A percentile compares a stretch with the other conserved stretches of the same genome.
These are phyloP conservation scores for Galeopsis tetrahit DNA, from an alignment of 257 asterid species.

Conservation along the genomic window DNA sequence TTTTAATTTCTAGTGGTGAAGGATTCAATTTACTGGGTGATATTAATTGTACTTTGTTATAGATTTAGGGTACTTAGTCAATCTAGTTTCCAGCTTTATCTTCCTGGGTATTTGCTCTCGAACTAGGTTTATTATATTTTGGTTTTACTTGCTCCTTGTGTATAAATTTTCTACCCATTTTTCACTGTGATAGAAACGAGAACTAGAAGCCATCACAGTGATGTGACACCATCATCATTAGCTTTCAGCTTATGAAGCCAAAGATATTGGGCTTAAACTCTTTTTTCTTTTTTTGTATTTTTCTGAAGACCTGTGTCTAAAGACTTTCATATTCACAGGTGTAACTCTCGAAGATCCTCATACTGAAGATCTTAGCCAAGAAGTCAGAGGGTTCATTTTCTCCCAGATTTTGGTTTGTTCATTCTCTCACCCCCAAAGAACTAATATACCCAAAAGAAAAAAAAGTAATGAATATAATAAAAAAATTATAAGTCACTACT, in stretches of 20 bases:
- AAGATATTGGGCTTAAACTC: conserved; percentile 8
- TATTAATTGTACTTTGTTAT: background rate
- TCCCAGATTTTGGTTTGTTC: conserved; percentile 86
- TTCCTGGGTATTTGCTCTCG: background rate
- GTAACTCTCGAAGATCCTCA: conserved; percentile 99
- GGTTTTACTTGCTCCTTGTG: conserved; percentile 10
- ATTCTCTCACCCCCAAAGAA: conserved; percentile 25
- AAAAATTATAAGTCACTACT: background rate
- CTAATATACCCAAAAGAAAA: background rate
- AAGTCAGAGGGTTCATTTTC: conserved; percentile 95
- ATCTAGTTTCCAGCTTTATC: background rate
- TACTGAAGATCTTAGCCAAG: conserved; percentile 98
- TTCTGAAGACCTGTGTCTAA: conserved; percentile 18
- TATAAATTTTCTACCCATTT: background rate
- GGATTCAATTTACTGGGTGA: background rate
- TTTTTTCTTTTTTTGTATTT: background rate
- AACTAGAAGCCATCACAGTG: background rate
- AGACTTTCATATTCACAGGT: conserved; percentile 54
- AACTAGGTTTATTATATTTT: conserved; percentile 12
- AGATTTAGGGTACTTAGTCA: background rate
- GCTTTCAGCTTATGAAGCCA: conserved; percentile 21
- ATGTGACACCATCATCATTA: conserved; percentile 11
- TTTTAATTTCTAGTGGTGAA: background rate
- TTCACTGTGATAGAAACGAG: conserved; percentile 7
- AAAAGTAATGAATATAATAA: background rate